A percentile compares a stretch with the other conserved stretches of the same genome.
phyloP scores from a whole-genome alignment of 805 yeast species.

The Myxozyma neglecta region DNA sequence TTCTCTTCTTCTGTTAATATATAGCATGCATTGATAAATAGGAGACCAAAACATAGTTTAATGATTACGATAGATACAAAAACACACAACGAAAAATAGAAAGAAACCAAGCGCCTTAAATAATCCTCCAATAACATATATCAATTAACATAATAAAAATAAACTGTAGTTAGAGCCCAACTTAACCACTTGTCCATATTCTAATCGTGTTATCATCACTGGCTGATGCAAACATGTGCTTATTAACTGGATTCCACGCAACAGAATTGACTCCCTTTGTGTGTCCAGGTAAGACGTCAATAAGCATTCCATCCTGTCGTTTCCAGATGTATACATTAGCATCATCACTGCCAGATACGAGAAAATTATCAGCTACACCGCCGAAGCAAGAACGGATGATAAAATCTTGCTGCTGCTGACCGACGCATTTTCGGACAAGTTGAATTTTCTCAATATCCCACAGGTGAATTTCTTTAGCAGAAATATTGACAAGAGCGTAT shows the following conservation, averaged over 20 bases:
- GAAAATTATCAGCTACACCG: conserved; percentile 63
- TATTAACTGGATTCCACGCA: conserved; percentile 60
- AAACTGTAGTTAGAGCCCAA: not conserved
- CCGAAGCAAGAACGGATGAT: conserved; percentile 80
- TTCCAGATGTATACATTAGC: conserved; percentile 79
- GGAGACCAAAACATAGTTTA: not conserved
- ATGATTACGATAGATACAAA: not conserved
- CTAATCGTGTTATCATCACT: conserved; percentile 70
- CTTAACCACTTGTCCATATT: conserved; percentile 23
- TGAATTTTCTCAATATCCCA: conserved; percentile 70
- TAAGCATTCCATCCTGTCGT: conserved; percentile 63
- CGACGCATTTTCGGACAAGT: conserved; percentile 63
- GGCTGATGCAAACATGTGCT: conserved; percentile 70
- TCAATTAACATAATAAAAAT: not conserved
- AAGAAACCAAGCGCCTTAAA: conserved; percentile 6
- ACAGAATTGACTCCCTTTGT: conserved; percentile 70
- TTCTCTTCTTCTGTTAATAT: not conserved
- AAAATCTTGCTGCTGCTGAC: conserved; percentile 68
- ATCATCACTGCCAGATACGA: conserved; percentile 83
- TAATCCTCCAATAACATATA: not conserved
- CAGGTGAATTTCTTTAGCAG: conserved; percentile 71
- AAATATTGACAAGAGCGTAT: conserved; percentile 60
- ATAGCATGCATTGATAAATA: not conserved
- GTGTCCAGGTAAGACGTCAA: conserved; percentile 65
- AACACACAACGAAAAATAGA: not conserved